phyloP scores from a whole-genome alignment of 1,284 basidiomycete species.

The Uromyces viciae-fabae region DNA sequence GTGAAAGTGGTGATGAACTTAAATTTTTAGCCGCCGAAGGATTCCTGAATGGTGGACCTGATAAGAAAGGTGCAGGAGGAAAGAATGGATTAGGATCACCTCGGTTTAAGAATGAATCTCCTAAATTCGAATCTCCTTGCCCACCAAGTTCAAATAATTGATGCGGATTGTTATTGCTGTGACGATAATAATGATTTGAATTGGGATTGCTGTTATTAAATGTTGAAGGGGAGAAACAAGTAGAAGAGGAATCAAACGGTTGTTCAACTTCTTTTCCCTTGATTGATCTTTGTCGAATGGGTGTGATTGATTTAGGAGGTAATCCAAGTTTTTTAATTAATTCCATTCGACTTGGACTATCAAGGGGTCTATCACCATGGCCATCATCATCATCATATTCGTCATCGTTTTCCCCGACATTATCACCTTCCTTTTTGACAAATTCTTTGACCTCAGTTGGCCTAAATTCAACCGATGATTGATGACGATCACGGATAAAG shows the following conservation, averaged over 20 bases:
- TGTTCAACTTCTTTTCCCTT: constrained; percentile 43
- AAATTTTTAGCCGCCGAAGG: background rate
- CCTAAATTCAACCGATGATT: background rate
- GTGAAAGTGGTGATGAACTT: background rate
- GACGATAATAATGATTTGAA: background rate
- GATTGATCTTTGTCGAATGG: constrained; percentile 18
- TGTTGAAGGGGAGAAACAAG: background rate
- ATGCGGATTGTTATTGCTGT: background rate
- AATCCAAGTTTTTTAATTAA: constrained; percentile 38
- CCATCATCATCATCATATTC: background rate
- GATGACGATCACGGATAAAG: background rate
- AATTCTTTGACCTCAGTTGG: background rate
- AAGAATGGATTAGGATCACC: background rate
- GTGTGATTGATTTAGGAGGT: background rate
- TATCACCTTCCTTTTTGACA: background rate
- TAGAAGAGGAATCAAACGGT: background rate
- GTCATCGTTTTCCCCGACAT: background rate
- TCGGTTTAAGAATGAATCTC: constrained; percentile 19
- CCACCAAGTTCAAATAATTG: too few species aligned
- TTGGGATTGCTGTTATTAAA: constrained; percentile 24
- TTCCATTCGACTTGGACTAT: constrained; percentile 1
- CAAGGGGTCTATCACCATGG: background rate
- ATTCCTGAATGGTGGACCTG: constrained; percentile 6
- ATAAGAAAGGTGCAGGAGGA: background rate
- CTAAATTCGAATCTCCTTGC: background rate